A percentile compares a stretch with the other conserved stretches of the same genome.
Evolutionary conservation across 768 basidiomycete genomes (phyloP).

Genomic region (Exidia glandulosa): DNA sequence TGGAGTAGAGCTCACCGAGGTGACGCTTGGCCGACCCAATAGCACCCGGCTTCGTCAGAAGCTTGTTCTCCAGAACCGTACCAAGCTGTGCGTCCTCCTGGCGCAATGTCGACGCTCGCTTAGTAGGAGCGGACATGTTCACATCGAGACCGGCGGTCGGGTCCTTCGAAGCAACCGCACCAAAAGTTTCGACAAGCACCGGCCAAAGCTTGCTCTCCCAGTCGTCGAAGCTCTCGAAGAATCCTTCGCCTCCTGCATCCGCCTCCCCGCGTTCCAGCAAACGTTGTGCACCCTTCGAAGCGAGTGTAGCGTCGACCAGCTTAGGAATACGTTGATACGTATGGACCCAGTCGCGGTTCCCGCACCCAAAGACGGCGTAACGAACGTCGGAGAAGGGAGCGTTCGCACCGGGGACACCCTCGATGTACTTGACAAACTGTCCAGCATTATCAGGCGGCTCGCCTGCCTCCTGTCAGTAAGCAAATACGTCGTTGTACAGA

Average conservation of each 20-base stretch:
- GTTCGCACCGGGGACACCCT: conserved; percentile 16
- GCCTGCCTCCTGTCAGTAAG: conserved; percentile 12
- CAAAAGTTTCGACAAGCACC: conserved; percentile 18
- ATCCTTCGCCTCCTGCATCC: conserved; percentile 30
- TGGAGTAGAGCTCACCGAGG: conserved; percentile 22
- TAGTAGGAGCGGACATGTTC: conserved; percentile 17
- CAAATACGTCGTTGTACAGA: not conserved
- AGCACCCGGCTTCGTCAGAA: conserved; percentile 28
- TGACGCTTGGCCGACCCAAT: conserved; percentile 33
- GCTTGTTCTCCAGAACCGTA: conserved; percentile 26
- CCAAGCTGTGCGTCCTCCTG: conserved; percentile 29
- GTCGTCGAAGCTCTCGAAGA: conserved; percentile 35
- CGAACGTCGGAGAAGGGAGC: conserved; percentile 18
- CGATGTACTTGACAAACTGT: conserved; percentile 33
- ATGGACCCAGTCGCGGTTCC: conserved; percentile 37
- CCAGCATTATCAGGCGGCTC: conserved; percentile 40
- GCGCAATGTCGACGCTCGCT: conserved; percentile 24
- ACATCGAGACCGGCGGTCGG: conserved; percentile 16
- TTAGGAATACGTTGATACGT: conserved; percentile 37
- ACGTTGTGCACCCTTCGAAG: conserved; percentile 23
- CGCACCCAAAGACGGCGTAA: conserved; percentile 40
- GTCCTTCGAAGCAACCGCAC: conserved; percentile 13
- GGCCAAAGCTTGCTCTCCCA: conserved; percentile 29
- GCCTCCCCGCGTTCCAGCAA: conserved; percentile 29
- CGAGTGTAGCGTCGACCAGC: conserved; percentile 27